phyloP scores from a whole-genome alignment of 139 green algal genomes.

The Chlamydomonas eustigma region DNA sequence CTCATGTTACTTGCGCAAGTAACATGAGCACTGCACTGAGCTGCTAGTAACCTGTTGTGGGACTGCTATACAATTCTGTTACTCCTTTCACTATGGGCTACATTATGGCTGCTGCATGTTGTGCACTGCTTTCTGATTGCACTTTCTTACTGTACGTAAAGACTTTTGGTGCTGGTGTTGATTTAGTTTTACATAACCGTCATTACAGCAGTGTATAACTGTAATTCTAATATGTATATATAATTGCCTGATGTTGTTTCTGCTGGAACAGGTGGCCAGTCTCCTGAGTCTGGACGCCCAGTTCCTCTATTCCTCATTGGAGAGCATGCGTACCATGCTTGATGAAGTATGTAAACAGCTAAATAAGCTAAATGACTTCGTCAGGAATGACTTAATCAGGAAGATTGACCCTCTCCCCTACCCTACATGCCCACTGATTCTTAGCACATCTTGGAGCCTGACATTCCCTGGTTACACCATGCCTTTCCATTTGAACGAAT shows the following conservation, averaged over 20 bases:
- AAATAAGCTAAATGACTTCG: not conserved
- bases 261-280: not conserved
- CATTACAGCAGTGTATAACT: not conserved
- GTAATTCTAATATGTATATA: no score
- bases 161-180: no score
- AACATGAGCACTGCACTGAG: no score
- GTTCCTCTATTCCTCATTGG: not conserved
- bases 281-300: constrained; percentile 5
- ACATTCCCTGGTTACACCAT: not conserved
- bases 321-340: not conserved
- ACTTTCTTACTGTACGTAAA: no score
- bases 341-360: not conserved
- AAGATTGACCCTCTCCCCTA: not conserved
- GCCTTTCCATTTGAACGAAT: not conserved
- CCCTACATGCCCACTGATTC: not conserved
- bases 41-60: no score
- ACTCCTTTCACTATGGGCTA: no score
- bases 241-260: not conserved
- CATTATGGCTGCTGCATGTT: no score
- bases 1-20: no score
- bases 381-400: not conserved
- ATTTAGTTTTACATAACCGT: no score
- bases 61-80: no score
- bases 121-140: no score
- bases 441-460: not conserved